Evolutionary conservation across 140 eudicot genomes (phyloP).

Genomic region (Ambrosia hybrid): DNA sequence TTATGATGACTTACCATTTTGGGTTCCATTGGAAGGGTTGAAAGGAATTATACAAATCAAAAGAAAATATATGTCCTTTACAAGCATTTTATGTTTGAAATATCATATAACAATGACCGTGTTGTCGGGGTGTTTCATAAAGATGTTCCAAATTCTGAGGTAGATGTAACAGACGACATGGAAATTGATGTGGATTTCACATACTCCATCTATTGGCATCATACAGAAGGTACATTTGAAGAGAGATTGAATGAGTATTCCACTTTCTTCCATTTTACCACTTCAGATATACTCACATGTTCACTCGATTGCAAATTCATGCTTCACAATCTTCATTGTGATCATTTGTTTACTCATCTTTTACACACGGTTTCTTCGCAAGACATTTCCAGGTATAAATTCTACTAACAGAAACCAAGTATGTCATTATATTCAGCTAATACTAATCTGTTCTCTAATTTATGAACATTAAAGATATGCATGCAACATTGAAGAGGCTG

Average conservation of each 20-base stretch:
- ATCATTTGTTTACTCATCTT: constrained; percentile 27
- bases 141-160: too few relatives aligned
- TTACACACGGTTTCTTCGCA: constrained; percentile 31
- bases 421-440: not conserved
- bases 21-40: constrained; percentile 28
- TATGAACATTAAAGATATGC: constrained; percentile 21
- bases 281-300: constrained; percentile 1
- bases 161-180: constrained; percentile 32
- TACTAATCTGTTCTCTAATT: not conserved
- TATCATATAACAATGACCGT: not conserved
- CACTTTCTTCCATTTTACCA: constrained; percentile 7
- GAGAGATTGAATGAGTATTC: constrained; percentile 29
- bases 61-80: constrained; percentile 23
- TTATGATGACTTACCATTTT: constrained; percentile 44
- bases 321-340: constrained; percentile 34
- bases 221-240: constrained; percentile 23
- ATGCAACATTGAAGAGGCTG: constrained; percentile 26
- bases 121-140: too few relatives aligned
- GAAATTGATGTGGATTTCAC: constrained; percentile 35
- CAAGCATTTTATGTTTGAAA: constrained; percentile 28
- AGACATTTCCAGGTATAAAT: constrained; percentile 35
- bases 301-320: constrained; percentile 32
- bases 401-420: not conserved
- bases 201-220: constrained; percentile 31
- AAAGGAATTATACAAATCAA: not conserved